These are phyloP conservation scores for Sonneratia alba DNA, from an alignment of 345 rosid species.

Conservation along the genomic window DNA sequence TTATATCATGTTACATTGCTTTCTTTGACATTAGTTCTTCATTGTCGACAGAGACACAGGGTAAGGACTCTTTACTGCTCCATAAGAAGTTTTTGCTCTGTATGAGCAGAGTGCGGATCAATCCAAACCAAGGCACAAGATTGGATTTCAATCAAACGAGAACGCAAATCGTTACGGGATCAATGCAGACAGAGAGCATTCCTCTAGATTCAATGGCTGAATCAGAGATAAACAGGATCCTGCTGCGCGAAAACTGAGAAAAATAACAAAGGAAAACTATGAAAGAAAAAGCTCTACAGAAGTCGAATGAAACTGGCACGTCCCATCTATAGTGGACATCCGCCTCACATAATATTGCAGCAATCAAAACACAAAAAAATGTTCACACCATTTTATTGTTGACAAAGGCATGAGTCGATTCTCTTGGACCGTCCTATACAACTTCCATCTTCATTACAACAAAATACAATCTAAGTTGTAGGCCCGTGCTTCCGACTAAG, in stretches of 20 bases:
- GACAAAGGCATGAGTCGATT: conserved; percentile 17
- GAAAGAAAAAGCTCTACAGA: too few relatives aligned
- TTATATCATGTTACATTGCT: too few relatives aligned
- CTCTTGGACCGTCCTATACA: conserved; percentile 46
- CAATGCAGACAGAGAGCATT: background rate
- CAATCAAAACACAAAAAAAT: background rate
- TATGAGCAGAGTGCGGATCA: background rate
- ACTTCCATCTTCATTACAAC: conserved; percentile 28
- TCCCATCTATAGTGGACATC: background rate
- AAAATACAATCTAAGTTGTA: conserved; percentile 30
- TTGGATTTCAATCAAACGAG: background rate
- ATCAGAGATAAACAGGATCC: background rate
- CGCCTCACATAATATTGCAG: too few relatives aligned
- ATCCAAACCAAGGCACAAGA: background rate
- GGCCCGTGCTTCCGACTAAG: conserved; percentile 23
- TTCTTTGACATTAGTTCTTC: too few relatives aligned
- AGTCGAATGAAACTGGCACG: background rate
- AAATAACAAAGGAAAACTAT: too few relatives aligned
- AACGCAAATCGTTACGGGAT: background rate
- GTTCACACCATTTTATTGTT: conserved; percentile 32
- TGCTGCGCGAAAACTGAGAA: background rate
- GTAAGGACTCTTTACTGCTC: background rate
- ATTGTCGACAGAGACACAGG: background rate
- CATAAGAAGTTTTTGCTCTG: background rate
- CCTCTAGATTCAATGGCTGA: background rate